Conservation (phyloP, 2,329 filamentous ascomycete species). For the Pseudogymnoascus sp. region DNA sequence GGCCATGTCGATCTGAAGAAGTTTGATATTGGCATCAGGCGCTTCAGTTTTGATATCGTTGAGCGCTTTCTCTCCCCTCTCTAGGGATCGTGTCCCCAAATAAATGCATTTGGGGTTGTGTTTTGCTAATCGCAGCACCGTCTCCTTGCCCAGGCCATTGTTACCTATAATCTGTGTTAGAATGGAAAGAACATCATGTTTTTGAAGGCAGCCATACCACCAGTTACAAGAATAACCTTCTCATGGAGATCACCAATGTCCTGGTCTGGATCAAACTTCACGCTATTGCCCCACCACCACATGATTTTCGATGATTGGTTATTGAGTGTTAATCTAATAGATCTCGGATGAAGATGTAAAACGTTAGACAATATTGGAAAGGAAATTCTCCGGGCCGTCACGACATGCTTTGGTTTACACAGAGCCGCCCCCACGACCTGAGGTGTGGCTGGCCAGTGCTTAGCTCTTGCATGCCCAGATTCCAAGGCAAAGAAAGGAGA, state of each 20-base stretch:
- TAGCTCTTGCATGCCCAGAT: background rate
- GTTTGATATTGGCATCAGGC: conserved; percentile 6
- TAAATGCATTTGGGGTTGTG: conserved; percentile 24
- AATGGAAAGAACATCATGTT: background rate
- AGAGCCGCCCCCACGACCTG: background rate
- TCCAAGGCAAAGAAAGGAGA: background rate
- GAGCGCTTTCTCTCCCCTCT: conserved; percentile 31
- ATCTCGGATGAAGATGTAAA: background rate
- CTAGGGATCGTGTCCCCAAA: conserved; percentile 31
- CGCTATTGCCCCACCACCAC: background rate
- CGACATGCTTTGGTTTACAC: background rate
- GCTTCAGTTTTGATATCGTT: conserved; percentile 25
- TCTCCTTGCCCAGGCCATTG: conserved; percentile 3
- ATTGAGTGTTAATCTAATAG: background rate
- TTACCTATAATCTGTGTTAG: background rate
- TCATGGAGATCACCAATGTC: conserved; percentile 31
- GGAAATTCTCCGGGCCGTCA: background rate
- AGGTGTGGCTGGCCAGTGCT: background rate
- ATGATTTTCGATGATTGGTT: background rate
- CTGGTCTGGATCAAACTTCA: conserved; percentile 25
- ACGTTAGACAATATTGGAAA: background rate
- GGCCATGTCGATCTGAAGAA: conserved; percentile 2
- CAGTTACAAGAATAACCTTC: conserved; percentile 40
- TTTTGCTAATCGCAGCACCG: background rate
- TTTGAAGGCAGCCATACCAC: conserved; percentile 27